Base-by-base conservation (phyloP, 805 yeast species). In the Cyberlindnera samutprakarnensis region DNA sequence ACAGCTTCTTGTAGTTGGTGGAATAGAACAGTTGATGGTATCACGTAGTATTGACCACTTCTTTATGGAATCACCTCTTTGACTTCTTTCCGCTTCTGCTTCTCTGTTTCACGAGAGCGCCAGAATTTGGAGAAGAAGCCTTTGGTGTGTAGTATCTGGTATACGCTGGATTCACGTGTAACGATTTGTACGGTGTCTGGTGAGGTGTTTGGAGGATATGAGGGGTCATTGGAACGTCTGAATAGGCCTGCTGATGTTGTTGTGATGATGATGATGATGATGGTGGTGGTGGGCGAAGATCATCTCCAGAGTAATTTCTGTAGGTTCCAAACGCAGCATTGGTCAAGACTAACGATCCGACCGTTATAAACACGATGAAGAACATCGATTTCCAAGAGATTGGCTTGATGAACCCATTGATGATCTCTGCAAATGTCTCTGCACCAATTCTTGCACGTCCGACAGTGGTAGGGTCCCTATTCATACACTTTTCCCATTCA, bases 401-500 rank as follows among this genome's bases (percentile, higher is more conserved):
- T 3, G 84, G 80, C 36, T 68, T 72, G 15, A 83, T 57, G 46
- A 85, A 85, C 2, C 87, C 75, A 55, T 86, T 82, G 27, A 86
- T 61, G 7, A 84, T 81, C 40, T 81, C 90, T 2, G 94, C 94
- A 44, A 85, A 67, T 0, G 90, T 78, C 50, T 79, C 87, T 0
- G 94, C 94, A 28, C 87, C 76, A 34, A 86, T 68, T 38, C 67
- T 68, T 1, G 90, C 82, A 30, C 75, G 68, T 4, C 84, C 88
- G 10, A 78, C 67, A 1, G 55, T 56, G 4, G 70, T 68, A 8
- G 94, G 88, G 41, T 85, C 90, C 30, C 77, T 60, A 44, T 77
- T 73, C 87, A 85, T 84, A 54, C 98, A 92, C 36, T 68, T 69
- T 39, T 73, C 79, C 92, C 94, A 85, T 22, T 64, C 66, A 22